Evolutionary conservation across 2,329 filamentous ascomycete genomes (phyloP).

Genomic region (Tolypocladium album): DNA sequence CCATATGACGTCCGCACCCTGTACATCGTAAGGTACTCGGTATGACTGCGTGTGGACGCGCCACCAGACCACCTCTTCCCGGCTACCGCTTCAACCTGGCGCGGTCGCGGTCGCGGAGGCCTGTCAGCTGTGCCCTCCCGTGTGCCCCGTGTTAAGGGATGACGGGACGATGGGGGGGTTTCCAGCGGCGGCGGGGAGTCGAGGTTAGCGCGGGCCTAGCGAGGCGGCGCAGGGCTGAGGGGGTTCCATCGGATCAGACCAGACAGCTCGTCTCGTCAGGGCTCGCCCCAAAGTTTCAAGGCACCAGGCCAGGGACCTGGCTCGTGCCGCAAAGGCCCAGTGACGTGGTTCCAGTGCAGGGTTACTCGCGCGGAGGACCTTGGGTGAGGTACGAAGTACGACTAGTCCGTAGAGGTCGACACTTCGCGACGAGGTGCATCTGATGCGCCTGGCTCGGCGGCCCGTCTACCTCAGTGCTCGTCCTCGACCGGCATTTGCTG

Average conservation of each 20-base stretch:
- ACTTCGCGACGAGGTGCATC: no score
- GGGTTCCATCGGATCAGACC: not conserved
- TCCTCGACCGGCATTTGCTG: not conserved
- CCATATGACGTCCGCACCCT: not conserved
- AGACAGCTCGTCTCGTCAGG: not conserved
- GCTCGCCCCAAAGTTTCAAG: not conserved
- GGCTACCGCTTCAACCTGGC: no score
- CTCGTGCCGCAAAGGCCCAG: not conserved
- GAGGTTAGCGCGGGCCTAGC: not conserved
- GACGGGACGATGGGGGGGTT: not conserved
- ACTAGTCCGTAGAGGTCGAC: no score
- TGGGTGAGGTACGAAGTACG: no score
- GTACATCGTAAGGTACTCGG: no score
- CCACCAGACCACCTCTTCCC: no score
- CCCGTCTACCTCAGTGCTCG: no score
- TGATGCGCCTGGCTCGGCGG: no score
- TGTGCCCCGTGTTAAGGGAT: not conserved
- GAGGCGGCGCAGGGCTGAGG: not conserved
- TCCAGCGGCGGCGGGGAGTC: not conserved
- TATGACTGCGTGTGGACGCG: no score
- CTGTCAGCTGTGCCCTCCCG: not conserved
- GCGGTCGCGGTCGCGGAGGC: not conserved
- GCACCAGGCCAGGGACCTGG: not conserved
- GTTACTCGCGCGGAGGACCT: no score
- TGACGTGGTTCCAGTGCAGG: not conserved